A percentile compares a stretch with the other conserved stretches of the same genome.
Conservation (phyloP, 2,329 filamentous ascomycete genomes). For the Trichophyton schoenleinii region DNA sequence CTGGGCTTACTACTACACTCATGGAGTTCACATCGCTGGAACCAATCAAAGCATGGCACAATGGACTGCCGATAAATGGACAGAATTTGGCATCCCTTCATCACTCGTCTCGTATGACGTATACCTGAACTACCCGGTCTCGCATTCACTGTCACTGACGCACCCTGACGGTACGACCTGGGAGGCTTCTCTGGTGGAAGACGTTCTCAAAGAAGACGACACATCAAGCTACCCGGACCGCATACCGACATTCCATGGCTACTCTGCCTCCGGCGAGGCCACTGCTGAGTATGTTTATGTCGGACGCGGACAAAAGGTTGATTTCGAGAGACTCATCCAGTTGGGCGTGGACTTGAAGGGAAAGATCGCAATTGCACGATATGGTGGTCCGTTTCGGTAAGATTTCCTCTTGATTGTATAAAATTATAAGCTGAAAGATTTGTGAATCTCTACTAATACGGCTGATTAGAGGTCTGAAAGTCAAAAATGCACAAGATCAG, state of each 20-base stretch:
- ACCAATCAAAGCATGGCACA: conserved; percentile 21
- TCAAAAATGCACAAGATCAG: conserved; percentile 36
- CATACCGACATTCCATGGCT: conserved; percentile 37
- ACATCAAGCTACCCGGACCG: conserved; percentile 22
- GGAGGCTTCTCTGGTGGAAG: conserved; percentile 16
- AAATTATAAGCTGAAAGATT: neutral
- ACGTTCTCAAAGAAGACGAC: conserved; percentile 15
- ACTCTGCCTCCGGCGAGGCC: conserved; percentile 35
- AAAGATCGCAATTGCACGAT: conserved; percentile 38
- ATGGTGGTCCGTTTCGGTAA: conserved; percentile 30
- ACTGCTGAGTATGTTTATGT: conserved; percentile 39
- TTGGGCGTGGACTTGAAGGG: conserved; percentile 35
- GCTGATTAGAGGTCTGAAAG: conserved; percentile 31
- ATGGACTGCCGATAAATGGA: conserved; percentile 23
- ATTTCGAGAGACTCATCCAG: conserved; percentile 33
- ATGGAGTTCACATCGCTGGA: conserved; percentile 22
- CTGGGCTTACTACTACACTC: conserved; percentile 22
- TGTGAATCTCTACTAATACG: neutral
- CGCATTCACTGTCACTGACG: conserved; percentile 16
- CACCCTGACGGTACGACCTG: conserved; percentile 16
- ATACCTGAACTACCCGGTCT: conserved; percentile 22
- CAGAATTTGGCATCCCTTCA: conserved; percentile 17
- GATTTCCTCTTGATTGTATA: neutral
- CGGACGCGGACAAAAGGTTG: conserved; percentile 30
- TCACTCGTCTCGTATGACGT: conserved; percentile 18